A percentile compares a stretch with the other conserved stretches of the same genome.
Conservation (phyloP, 2,329 filamentous ascomycete genomes). For the Colletotrichum sansevieriae region DNA sequence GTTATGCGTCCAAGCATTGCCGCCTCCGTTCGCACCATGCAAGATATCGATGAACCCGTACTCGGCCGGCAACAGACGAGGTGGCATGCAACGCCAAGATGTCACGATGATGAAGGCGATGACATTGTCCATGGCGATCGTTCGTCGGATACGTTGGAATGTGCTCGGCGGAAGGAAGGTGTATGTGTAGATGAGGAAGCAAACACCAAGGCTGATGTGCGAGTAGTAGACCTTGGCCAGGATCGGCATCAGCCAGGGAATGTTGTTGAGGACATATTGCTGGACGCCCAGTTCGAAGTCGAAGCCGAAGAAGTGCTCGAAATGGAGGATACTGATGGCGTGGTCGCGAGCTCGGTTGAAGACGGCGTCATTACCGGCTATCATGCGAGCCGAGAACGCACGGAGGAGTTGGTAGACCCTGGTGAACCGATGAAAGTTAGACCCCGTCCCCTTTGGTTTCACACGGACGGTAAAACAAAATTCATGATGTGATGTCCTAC, state of each 20-base stretch:
- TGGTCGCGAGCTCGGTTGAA: slow-evolving; percentile 55
- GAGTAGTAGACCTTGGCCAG: slow-evolving; percentile 60
- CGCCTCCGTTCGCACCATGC: slow-evolving; percentile 48
- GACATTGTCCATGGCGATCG: slow-evolving; percentile 61
- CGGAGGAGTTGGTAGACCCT: slow-evolving; percentile 60
- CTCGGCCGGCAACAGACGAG: slow-evolving; percentile 59
- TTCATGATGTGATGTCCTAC: slow-evolving; percentile 36
- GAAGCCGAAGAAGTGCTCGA: slow-evolving; percentile 54
- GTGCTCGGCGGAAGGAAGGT: slow-evolving; percentile 55
- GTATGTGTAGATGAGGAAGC: slow-evolving; percentile 62
- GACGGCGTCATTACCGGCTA: slow-evolving; percentile 53
- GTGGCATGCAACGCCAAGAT: slow-evolving; percentile 61
- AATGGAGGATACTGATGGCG: slow-evolving; percentile 54
- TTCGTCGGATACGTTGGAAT: slow-evolving; percentile 59
- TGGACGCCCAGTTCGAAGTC: slow-evolving; percentile 57
- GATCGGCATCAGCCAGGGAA: slow-evolving; percentile 53
- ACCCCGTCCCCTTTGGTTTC: background rate
- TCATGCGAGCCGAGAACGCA: slow-evolving; percentile 56
- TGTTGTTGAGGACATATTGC: slow-evolving; percentile 52
- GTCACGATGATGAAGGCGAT: slow-evolving; percentile 63
- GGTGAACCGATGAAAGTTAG: background rate
- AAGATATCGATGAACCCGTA: slow-evolving; percentile 63
- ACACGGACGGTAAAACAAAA: background rate
- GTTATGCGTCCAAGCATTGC: slow-evolving; percentile 58
- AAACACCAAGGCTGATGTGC: slow-evolving; percentile 59